Percentiles rank a stretch among this genome's conserved stretches.
Conservation (phyloP, 331 rosid species). For the Erythrophleum ivorense region DNA sequence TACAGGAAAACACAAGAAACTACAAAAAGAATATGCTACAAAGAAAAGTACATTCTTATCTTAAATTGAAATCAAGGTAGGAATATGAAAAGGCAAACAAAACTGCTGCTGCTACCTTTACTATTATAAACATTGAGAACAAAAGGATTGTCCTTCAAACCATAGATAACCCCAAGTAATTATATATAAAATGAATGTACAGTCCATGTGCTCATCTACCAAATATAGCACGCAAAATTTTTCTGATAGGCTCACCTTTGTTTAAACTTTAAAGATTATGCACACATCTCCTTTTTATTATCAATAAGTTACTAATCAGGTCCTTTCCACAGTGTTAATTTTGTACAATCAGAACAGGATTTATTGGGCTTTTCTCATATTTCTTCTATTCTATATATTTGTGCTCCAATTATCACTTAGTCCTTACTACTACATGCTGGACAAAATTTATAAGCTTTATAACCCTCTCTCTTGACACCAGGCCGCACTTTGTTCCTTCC, state of each 20-base stretch:
- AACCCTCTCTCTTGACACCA: neutral
- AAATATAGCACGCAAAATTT: neutral
- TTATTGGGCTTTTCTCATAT: slow-evolving; percentile 6
- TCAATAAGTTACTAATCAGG: neutral
- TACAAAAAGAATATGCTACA: slow-evolving; percentile 1
- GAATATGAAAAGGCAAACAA: slow-evolving; percentile 34
- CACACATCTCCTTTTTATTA: neutral
- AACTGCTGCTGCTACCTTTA: neutral
- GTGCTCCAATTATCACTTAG: slow-evolving; percentile 1
- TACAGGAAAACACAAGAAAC: slow-evolving; percentile 33
- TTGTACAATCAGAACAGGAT: neutral
- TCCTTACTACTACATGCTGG: slow-evolving; percentile 9
- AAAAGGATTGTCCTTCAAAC: slow-evolving; percentile 24
- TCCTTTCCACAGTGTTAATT: neutral
- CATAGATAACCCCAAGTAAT: neutral
- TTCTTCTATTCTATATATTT: neutral
- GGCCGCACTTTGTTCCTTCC: neutral
- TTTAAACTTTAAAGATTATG: neutral
- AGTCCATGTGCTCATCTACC: slow-evolving; percentile 15
- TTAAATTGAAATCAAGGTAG: slow-evolving; percentile 6
- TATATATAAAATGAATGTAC: slow-evolving; percentile 17
- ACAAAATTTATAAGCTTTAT: slow-evolving; percentile 5
- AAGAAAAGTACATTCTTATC: slow-evolving; percentile 26
- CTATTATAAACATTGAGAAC: slow-evolving; percentile 6
- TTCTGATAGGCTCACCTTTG: neutral